phyloP scores from a whole-genome alignment of 805 yeast genomes.

The Suhomyces tanzawaensis region DNA sequence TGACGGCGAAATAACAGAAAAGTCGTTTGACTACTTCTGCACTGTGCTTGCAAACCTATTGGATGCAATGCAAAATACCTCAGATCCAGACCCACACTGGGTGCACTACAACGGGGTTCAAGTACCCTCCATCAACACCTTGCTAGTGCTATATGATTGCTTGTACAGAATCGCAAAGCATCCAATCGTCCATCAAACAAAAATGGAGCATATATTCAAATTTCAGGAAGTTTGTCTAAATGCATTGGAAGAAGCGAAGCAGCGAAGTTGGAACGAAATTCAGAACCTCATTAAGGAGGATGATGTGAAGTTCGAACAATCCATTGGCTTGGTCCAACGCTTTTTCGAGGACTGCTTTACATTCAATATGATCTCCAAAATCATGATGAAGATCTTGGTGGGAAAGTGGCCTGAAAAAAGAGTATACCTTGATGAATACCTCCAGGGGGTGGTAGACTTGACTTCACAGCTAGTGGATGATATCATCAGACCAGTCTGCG shows the following conservation, averaged over 20 bases:
- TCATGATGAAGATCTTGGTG: constrained; percentile 42
- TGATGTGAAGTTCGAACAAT: not conserved
- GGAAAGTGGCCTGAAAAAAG: constrained; percentile 40
- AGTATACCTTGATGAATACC: constrained; percentile 45
- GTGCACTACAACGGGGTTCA: not conserved
- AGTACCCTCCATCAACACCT: not conserved
- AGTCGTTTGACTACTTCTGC: constrained; percentile 2
- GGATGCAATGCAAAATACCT: constrained; percentile 3
- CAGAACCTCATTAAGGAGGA: not conserved
- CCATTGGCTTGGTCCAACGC: not conserved
- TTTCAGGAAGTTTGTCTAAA: constrained; percentile 27
- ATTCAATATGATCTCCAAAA: constrained; percentile 24
- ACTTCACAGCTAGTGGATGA: not conserved
- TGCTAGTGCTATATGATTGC: constrained; percentile 18
- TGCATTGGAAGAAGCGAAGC: constrained; percentile 21
- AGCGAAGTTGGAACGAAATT: constrained; percentile 19
- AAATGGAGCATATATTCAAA: constrained; percentile 14
- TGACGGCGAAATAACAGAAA: constrained; percentile 4
- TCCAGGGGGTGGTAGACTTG: constrained; percentile 40
- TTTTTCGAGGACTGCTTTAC: constrained; percentile 2
- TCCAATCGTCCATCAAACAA: constrained; percentile 13
- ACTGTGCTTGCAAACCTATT: constrained; percentile 4
- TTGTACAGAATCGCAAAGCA: constrained; percentile 25
- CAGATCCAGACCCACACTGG: constrained; percentile 21
- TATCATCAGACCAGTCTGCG: not conserved